phyloP scores from a whole-genome alignment of 352 stramenopile species.

The Pythium utonaiense region DNA sequence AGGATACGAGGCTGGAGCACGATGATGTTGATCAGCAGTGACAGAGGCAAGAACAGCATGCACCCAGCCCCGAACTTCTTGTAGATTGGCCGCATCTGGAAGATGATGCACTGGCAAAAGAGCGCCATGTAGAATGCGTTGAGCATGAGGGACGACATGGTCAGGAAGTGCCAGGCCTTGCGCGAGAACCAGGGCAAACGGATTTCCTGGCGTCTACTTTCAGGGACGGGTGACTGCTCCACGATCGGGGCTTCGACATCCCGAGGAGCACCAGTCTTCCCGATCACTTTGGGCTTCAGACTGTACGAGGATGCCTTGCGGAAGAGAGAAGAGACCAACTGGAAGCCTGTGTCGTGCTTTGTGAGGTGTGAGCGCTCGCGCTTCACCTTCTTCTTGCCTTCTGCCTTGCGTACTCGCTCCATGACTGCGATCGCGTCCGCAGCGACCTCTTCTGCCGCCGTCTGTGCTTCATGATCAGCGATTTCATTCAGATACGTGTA shows the following conservation, averaged over 20 bases:
- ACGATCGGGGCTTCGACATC: background rate
- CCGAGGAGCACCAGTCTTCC: too few species aligned
- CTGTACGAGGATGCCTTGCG: slow-evolving; percentile 12
- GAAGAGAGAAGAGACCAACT: slow-evolving; percentile 15
- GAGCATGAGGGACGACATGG: slow-evolving; percentile 23
- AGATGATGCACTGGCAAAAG: slow-evolving; percentile 28
- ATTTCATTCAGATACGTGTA: slow-evolving; percentile 25
- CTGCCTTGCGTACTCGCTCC: slow-evolving; percentile 21
- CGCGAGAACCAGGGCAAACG: slow-evolving; percentile 23
- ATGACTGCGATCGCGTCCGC: slow-evolving; percentile 21
- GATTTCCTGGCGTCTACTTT: background rate
- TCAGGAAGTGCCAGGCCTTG: slow-evolving; percentile 24
- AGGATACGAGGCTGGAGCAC: slow-evolving; percentile 25
- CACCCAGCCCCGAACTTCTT: slow-evolving; percentile 2
- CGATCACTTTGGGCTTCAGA: too few species aligned
- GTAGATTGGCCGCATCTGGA: slow-evolving; percentile 16
- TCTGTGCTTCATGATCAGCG: slow-evolving; percentile 12
- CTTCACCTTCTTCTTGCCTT: slow-evolving; percentile 8
- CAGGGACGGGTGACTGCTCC: background rate
- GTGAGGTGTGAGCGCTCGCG: slow-evolving; percentile 12
- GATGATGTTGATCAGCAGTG: slow-evolving; percentile 23
- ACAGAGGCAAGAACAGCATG: slow-evolving; percentile 10
- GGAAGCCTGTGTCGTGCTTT: slow-evolving; percentile 25
- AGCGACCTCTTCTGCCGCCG: slow-evolving; percentile 9
- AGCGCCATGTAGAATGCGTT: slow-evolving; percentile 28